phyloP scores from a whole-genome alignment of 2,329 filamentous ascomycete species.

The Rhynchosporium graminicola region DNA sequence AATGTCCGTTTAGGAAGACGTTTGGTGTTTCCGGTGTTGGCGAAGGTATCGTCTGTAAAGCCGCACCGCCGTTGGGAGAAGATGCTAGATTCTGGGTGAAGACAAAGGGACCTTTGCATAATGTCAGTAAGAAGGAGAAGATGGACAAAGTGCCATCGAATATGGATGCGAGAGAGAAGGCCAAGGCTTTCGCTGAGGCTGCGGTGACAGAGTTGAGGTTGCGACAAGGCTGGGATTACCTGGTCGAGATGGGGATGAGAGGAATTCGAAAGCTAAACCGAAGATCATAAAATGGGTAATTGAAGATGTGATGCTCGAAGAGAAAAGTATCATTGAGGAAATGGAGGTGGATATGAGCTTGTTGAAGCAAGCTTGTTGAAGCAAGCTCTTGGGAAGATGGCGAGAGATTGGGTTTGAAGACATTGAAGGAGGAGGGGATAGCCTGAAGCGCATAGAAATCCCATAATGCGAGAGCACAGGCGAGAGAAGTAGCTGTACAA shows the following conservation, averaged over 20 bases:
- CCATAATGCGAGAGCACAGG: no score
- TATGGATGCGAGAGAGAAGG: slow-evolving; percentile 3
- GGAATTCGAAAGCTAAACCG: slow-evolving; percentile 11
- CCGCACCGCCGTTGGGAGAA: slow-evolving; percentile 22
- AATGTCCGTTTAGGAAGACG: slow-evolving; percentile 33
- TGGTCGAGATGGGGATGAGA: slow-evolving; percentile 25
- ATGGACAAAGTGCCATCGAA: slow-evolving; percentile 12
- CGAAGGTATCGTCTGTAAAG: slow-evolving; percentile 37
- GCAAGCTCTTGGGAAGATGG: slow-evolving; percentile 1
- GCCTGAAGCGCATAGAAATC: no score
- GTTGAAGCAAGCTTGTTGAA: neutral
- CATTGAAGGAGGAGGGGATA: neutral
- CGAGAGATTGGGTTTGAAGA: slow-evolving; percentile 13
- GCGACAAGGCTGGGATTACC: slow-evolving; percentile 29
- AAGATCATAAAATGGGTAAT: slow-evolving; percentile 27
- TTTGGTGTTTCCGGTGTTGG: slow-evolving; percentile 30
- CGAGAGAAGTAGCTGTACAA: no score
- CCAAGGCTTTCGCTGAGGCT: slow-evolving; percentile 24
- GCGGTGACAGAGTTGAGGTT: slow-evolving; percentile 26
- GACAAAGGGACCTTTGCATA: slow-evolving; percentile 29
- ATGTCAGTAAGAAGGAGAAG: slow-evolving; percentile 16
- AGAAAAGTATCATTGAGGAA: slow-evolving; percentile 12
- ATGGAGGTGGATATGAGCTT: slow-evolving; percentile 3
- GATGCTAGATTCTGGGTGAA: slow-evolving; percentile 34
- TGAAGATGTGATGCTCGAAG: slow-evolving; percentile 24